Evolutionary conservation across 169 alveolate genomes (phyloP).

Genomic region (Miamiensis avidus): DNA sequence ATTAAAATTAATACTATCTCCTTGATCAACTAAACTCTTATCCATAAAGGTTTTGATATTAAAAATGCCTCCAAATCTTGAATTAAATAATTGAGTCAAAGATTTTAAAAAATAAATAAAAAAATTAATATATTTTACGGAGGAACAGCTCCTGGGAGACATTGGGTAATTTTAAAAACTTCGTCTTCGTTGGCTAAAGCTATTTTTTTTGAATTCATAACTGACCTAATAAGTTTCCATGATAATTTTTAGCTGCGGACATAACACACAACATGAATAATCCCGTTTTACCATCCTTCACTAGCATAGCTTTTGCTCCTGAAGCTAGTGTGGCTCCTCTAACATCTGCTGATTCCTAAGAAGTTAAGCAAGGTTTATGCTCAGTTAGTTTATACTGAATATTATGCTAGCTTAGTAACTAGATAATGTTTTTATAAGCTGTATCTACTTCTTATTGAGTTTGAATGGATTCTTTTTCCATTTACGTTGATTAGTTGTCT

Average conservation of each 20-base stretch:
- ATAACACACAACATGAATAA: conserved; percentile 68
- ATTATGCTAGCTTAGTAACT: neutral
- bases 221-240: conserved; percentile 66
- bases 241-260: conserved; percentile 79
- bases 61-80: conserved; percentile 71
- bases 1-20: conserved; percentile 78
- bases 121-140: too few species aligned
- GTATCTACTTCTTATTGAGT: neutral
- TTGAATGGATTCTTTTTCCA: too few species aligned
- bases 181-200: conserved; percentile 80
- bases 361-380: conserved; percentile 79
- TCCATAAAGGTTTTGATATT: conserved; percentile 70
- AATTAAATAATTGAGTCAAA: too few species aligned
- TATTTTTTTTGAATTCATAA: conserved; percentile 61
- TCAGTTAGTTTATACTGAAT: conserved; percentile 37
- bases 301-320: conserved; percentile 90
- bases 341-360: conserved; percentile 80
- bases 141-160: conserved; percentile 87
- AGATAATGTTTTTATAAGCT: neutral
- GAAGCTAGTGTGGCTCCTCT: conserved; percentile 81
- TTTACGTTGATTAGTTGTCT: too few species aligned
- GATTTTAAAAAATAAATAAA: too few species aligned
- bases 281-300: conserved; percentile 54
- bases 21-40: conserved; percentile 62
- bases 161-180: conserved; percentile 66